These are phyloP conservation scores for Urochloa ruziziensis DNA, from an alignment of 176 grass and related monocot genomes.

Conservation along the genomic window DNA sequence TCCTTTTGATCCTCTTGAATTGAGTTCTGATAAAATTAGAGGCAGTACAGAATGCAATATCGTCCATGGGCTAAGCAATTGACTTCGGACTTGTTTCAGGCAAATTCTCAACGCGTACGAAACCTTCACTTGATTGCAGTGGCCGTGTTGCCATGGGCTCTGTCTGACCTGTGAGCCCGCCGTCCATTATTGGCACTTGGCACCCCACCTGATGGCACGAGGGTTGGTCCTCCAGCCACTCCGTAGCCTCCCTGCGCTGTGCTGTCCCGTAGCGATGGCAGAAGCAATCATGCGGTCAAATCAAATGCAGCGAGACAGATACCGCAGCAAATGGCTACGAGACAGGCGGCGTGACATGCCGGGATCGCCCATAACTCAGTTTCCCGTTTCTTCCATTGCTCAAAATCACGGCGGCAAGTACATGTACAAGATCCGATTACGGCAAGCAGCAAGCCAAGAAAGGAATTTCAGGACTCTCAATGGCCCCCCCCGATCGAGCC, in stretches of 20 bases:
- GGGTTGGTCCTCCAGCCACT: not conserved
- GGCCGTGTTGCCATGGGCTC: not conserved
- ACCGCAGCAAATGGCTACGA: slow-evolving; percentile 3
- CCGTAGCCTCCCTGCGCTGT: not conserved
- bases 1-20: not conserved
- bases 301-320: not conserved
- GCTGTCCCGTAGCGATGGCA: not conserved
- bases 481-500: not conserved
- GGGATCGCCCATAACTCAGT: not conserved
- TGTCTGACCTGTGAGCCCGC: not conserved
- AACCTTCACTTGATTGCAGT: not conserved
- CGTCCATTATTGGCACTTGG: not conserved
- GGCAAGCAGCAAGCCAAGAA: not conserved
- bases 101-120: not conserved
- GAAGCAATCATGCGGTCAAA: not conserved
- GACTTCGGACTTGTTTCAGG: not conserved
- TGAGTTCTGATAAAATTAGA: not conserved
- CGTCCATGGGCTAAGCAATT: not conserved
- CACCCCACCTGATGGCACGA: not conserved
- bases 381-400: not conserved
- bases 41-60: not conserved
- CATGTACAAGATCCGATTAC: not conserved
- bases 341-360: not conserved
- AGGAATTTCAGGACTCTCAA: not conserved
- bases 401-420: not conserved